Evolutionary conservation across 108 stramenopile species (phyloP), one percentile per base, ranked within the genome.

Genomic region (Pseudonitzschia multistriata): DNA sequence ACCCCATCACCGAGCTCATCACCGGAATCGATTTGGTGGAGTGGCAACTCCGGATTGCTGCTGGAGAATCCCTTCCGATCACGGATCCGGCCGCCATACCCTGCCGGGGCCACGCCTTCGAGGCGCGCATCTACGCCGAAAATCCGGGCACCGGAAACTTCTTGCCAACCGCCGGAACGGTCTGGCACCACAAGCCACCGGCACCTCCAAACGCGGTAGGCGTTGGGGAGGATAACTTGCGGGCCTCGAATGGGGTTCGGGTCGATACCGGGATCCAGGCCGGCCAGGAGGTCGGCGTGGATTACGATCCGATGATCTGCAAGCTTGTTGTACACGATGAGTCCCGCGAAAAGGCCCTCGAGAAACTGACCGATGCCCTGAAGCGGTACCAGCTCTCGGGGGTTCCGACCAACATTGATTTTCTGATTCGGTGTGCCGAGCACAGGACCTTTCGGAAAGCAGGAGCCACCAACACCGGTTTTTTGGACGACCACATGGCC

Each of bases 301-400:
- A 87, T 72, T 99, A 99, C 73, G 98, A 99, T 78, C 98, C 98
- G 22, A 97, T 99, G 88, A 95, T 99, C 62, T 89, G 92, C 77
- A 99, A 99, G 79, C 74, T 98, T 45, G 86, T 96, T 73, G 86
- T 93, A 5, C 83, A 86, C 75, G 81, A 72, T 13, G 36, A 63
- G 28, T 68, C 80, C 57, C 76, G 90, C 14, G 65, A 59, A 27
- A 63, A 63, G 34, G 92, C 93, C 28, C 65, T 93, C 28, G 15
- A 72, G 3, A 87, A 81, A 48, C 53, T 96, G 49, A 65, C 84
- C 37, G n/a, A 49, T 10, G 82, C 84, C 3, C 71, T 96, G 19
- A 64, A 77, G 34, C 45, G 75, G 13, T 95, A 92, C 67, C 86
- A 89, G 45, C 85, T 96, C 37, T 90, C 85, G 7, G 96, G 96